phyloP scores from a whole-genome alignment of 106 monocot genomes.

The Platanthera zijinensis region DNA sequence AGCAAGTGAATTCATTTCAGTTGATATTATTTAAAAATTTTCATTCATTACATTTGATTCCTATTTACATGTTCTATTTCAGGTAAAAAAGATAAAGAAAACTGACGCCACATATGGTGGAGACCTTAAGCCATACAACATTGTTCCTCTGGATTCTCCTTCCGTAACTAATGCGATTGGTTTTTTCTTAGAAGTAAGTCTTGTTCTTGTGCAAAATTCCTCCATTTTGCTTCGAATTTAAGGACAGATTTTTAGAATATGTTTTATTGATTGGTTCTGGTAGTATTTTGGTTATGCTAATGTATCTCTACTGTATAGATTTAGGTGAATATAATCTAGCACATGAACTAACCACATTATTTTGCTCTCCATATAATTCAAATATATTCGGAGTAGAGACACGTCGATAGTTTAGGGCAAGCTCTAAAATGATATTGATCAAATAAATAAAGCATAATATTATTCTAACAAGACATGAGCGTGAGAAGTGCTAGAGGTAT shows the following conservation, averaged over 20 bases:
- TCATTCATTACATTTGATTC: neutral
- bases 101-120: constrained; percentile 71
- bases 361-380: neutral
- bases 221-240: neutral
- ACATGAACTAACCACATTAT: constrained; percentile 2
- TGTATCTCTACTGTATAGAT: neutral
- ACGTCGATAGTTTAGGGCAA: too few relatives aligned
- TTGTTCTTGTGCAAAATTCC: constrained; percentile 6
- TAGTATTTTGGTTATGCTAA: neutral
- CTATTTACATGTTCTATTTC: constrained; percentile 16
- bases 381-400: too few relatives aligned
- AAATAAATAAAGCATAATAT: too few relatives aligned
- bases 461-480: too few relatives aligned
- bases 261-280: neutral
- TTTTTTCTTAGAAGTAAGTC: constrained; percentile 81
- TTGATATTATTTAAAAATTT: neutral
- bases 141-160: constrained; percentile 95
- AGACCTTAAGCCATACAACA: constrained; percentile 89
- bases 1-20: neutral
- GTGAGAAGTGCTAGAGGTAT: too few relatives aligned
- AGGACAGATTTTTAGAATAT: neutral
- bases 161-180: constrained; percentile 79
- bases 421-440: too few relatives aligned
- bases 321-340: constrained; percentile 2
- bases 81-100: constrained; percentile 71